These are phyloP conservation scores for Fallopia convolvulus DNA, from an alignment of 148 eudicot genomes.

Conservation along the genomic window DNA sequence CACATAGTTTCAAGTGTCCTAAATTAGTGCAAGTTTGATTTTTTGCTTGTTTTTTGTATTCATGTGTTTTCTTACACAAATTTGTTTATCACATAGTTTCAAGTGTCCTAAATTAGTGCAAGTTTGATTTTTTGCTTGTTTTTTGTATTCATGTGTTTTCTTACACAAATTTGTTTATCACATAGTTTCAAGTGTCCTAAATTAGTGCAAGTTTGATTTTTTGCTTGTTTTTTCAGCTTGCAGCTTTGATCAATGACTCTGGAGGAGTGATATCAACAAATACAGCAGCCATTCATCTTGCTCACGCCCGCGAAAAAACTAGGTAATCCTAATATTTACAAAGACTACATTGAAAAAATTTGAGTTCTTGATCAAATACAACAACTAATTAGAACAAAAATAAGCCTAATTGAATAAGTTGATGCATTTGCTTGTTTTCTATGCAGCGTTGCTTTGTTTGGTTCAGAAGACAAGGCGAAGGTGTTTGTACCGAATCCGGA, in stretches of 20 bases:
- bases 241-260: slow-evolving; percentile 85
- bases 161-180: background rate
- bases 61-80: background rate
- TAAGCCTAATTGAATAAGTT: background rate
- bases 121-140: background rate
- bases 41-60: slow-evolving; percentile 20
- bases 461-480: slow-evolving; percentile 62
- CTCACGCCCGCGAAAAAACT: slow-evolving; percentile 66
- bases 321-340: slow-evolving; percentile 27
- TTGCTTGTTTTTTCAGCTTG: slow-evolving; percentile 35
- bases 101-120: background rate
- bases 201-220: background rate
- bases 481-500: slow-evolving; percentile 57
- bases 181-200: background rate
- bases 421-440: background rate
- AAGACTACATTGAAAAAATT: background rate
- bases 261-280: slow-evolving; percentile 81
- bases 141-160: slow-evolving; percentile 23
- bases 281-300: slow-evolving; percentile 84
- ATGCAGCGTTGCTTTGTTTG: slow-evolving; percentile 73
- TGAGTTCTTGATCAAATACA: background rate
- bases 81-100: background rate
- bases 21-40: background rate
- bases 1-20: background rate
- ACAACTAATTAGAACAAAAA: background rate